Evolutionary conservation across 495 filamentous ascomycete genomes (phyloP).

Genomic region (Neurospora cerealis): DNA sequence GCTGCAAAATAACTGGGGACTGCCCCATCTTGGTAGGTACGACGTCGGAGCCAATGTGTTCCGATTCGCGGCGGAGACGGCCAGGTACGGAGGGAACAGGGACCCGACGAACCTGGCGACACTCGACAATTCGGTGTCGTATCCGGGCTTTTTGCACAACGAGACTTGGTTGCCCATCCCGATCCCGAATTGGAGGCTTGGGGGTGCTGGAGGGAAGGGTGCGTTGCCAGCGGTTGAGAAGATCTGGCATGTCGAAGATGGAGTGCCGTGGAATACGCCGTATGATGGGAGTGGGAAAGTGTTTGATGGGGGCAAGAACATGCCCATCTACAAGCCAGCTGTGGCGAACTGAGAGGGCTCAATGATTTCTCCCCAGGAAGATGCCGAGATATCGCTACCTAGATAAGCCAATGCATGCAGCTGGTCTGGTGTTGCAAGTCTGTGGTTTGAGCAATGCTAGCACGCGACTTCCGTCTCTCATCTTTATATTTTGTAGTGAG

Average conservation of each 20-base stretch:
- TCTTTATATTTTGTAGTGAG: background rate
- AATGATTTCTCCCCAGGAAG: background rate
- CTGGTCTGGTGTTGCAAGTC: background rate
- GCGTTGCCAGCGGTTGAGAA: conserved; percentile 22
- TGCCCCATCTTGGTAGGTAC: conserved; percentile 57
- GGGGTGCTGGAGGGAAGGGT: conserved; percentile 32
- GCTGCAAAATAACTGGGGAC: conserved; percentile 55
- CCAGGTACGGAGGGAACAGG: conserved; percentile 46
- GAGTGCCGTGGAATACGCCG: conserved; percentile 19
- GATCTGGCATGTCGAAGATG: conserved; percentile 17
- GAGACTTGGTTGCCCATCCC: conserved; percentile 25
- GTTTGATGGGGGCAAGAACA: conserved; percentile 28
- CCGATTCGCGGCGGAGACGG: conserved; percentile 46
- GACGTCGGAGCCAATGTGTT: conserved; percentile 65
- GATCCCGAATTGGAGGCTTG: conserved; percentile 32
- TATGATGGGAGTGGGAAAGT: conserved; percentile 40
- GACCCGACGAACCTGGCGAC: conserved; percentile 45
- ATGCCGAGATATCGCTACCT: background rate
- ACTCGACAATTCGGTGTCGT: conserved; percentile 55
- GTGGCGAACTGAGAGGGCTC: background rate
- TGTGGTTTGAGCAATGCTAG: background rate
- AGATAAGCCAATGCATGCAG: background rate
- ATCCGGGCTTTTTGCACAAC: conserved; percentile 45
- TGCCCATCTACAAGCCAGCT: conserved; percentile 16
- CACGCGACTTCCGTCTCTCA: background rate